Evolutionary conservation across 192 early-diverging fungal species (phyloP), one percentile per base, ranked within the genome.

Genomic region (Obelidium mucronatum): DNA sequence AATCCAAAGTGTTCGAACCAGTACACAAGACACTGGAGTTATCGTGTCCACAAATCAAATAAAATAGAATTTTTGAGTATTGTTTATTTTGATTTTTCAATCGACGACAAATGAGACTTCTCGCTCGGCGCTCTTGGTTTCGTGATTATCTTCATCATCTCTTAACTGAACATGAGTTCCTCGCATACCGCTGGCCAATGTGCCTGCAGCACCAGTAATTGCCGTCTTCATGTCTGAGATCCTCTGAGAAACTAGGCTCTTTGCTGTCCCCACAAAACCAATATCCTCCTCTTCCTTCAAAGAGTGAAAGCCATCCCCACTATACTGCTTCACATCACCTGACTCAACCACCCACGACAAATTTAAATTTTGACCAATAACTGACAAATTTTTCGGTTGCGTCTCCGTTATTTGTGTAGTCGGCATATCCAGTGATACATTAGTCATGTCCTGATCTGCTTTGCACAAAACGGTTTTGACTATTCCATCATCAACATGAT

Each of bases 131-230:
- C 48, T 8, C 48, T 8, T 22, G 11, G 48, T 22, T 22, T 13
- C 8, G 11, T 22, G 13, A 58, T 58, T 8, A 11, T 72, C 69
- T 34, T 72, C 55, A n/a, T 72, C 69, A 58, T 72, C 69, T 6
- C 24, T 22, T 13, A 72, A 24, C 30, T 72, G 69, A 2, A 56
- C 52, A 58, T 72, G 69, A 58, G 69, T 56, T 33, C 53, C 53
- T 30, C 53, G 69, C 13, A 72, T 72, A n/a, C 69, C 69, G 52
- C 13, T 40, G 54, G 51, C 13, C 6, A 72, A 56, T 19, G 28
- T 58, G 33, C 58, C 58, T 39, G 69, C 69, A 11, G 40, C 17
- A 39, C 39, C 55, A 22, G 6, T 35, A 2, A 72, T 58, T 35
- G 40, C 30, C 11, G 54, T 13, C 36, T 59, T 55, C 11, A 35